A percentile compares a stretch with the other conserved stretches of the same genome.
These are phyloP conservation scores for Mycosarcoma maydis DNA, from an alignment of 1,284 basidiomycete genomes.

Conservation along the genomic window DNA sequence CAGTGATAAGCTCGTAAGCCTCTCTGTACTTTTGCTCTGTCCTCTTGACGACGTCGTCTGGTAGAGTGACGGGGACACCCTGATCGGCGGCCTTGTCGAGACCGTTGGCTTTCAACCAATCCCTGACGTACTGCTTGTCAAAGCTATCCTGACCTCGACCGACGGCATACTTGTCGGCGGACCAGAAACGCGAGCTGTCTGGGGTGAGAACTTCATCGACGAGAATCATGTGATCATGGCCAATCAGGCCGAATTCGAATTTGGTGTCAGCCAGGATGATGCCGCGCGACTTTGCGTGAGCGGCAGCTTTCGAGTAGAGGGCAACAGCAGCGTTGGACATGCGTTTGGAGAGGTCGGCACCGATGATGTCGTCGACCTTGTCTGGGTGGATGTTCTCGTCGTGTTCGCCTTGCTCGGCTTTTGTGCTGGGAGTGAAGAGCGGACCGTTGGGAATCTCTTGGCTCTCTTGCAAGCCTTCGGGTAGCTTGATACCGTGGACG, in stretches of 20 bases:
- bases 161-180: conserved; percentile 76
- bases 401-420: conserved; percentile 91
- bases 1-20: conserved; percentile 62
- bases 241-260: conserved; percentile 81
- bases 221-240: conserved; percentile 75
- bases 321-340: conserved; percentile 75
- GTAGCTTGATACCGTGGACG: conserved; percentile 84
- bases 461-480: conserved; percentile 83
- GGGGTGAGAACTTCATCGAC: conserved; percentile 97
- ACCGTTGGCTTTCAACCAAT: conserved; percentile 73
- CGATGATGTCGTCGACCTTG: conserved; percentile 68
- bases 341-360: conserved; percentile 72
- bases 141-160: conserved; percentile 87
- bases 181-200: conserved; percentile 98
- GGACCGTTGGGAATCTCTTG: conserved; percentile 73
- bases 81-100: conserved; percentile 57
- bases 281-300: conserved; percentile 79
- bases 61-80: conserved; percentile 55
- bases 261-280: conserved; percentile 96
- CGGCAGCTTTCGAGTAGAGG: conserved; percentile 81
- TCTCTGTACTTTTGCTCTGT: conserved; percentile 64
- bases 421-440: conserved; percentile 95
- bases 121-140: conserved; percentile 95
- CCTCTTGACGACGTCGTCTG: conserved; percentile 57
- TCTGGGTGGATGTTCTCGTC: conserved; percentile 98